These are phyloP conservation scores for Geotrichum cucujoidarum DNA, from an alignment of 1,139 yeast genomes.

Conservation along the genomic window DNA sequence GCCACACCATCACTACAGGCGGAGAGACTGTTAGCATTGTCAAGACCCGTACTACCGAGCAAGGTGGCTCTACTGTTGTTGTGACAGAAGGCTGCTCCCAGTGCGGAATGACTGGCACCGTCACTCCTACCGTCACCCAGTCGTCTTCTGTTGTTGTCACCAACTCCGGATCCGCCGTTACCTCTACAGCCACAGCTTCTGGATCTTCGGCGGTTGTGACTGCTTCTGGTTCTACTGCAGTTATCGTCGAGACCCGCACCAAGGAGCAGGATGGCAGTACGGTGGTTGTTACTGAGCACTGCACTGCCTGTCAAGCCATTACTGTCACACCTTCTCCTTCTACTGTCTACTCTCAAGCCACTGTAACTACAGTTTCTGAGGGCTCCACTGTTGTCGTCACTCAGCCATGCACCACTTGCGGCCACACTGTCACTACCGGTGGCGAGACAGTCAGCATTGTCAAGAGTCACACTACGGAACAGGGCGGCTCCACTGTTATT, in stretches of 20 bases:
- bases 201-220: conserved; percentile 1
- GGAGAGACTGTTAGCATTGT: conserved; percentile 3
- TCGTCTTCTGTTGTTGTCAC: background rate
- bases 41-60: conserved; percentile 3
- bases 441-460: background rate
- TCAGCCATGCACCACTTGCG: background rate
- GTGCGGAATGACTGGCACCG: conserved; percentile 10
- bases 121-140: background rate
- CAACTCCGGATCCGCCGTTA: background rate
- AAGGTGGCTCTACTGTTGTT: conserved; percentile 7
- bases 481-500: background rate
- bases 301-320: conserved; percentile 1
- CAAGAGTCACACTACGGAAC: background rate
- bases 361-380: background rate
- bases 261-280: conserved; percentile 1
- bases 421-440: background rate
- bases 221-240: conserved; percentile 4
- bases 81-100: conserved; percentile 7
- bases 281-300: background rate
- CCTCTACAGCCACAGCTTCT: background rate
- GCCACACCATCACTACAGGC: conserved; percentile 7
- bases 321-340: background rate
- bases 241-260: background rate
- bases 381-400: conserved; percentile 8
- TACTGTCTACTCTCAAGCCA: background rate